Base-by-base conservation (phyloP, 495 filamentous ascomycete genomes). In the Xylaria bambusicola region DNA sequence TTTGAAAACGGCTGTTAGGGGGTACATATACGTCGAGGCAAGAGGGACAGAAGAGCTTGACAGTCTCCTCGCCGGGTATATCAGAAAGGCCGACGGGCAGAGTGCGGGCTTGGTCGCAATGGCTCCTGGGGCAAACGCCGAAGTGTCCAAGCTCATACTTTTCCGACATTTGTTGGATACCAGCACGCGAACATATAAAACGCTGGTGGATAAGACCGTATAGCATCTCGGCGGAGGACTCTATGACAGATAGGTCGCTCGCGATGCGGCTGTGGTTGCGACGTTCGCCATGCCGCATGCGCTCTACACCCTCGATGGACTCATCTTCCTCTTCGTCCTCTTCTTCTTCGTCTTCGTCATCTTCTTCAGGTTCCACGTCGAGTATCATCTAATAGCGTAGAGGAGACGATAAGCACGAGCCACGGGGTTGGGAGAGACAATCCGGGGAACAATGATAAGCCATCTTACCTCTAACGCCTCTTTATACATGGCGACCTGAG, bases 131-230 rank as follows among this genome's bases (percentile, higher is more conserved):
- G 69, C 94, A 98, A 52, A 87, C 84, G 31, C 94, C 94, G 62
- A 98, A 98, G 75, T 98, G 93, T 61, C 90, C 86, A 45, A 96
- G 80, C 66, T 97, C 93, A 79, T 98, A 98, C 71, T 98, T 98
- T 71, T 98, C 95, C 27, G 92, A 90, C 94, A 98, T 98, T 71
- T 97, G 92, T 70, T 97, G 93, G 54, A 98, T 98, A 18, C 94
- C 94, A 6, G 91, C 91, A 33, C 94, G 82, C n/a, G 92, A 97
- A 57, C 92, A 97, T 77, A 98, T 98, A 73, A 95, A 98, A 24
- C 94, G 90, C 75, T 98, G 94, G 74, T 98, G 94, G 68, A 98
- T 98, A 21, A 98, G 83, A 6, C 94, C 94, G 75, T 98, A 98
- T 12, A 98, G 88, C 68, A 98, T 86, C 79, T 98, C 95, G 9